These are phyloP conservation scores for Flaveria sonorensis DNA, from an alignment of 129 eudicot genomes.

Conservation along the genomic window DNA sequence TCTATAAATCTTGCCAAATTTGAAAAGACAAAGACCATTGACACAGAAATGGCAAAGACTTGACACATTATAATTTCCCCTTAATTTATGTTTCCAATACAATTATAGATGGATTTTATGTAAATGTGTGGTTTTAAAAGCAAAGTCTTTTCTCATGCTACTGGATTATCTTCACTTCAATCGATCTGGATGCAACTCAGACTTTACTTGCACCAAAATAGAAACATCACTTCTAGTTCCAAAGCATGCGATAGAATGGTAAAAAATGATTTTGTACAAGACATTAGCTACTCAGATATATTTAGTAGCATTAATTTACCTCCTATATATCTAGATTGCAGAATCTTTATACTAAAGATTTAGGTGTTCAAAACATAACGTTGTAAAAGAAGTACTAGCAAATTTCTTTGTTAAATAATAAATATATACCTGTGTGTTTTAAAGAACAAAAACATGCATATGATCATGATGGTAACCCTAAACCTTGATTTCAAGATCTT, in stretches of 20 bases:
- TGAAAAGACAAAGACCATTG: conserved; percentile 21
- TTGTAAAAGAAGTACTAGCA: neutral
- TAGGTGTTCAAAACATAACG: neutral
- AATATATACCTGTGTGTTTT: neutral
- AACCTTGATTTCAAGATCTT: neutral
- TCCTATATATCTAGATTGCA: neutral
- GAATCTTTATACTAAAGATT: neutral
- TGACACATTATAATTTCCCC: conserved; percentile 16
- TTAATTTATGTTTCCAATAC: conserved; percentile 32
- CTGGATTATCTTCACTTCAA: conserved; percentile 11
- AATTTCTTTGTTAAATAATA: neutral
- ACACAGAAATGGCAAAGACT: conserved; percentile 36
- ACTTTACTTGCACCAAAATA: conserved; percentile 36
- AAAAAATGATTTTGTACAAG: conserved; percentile 10
- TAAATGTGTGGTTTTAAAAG: conserved; percentile 28
- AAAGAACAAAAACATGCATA: neutral
- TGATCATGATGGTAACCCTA: neutral
- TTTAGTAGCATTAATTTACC: neutral
- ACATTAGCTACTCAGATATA: neutral
- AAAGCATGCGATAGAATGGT: conserved; percentile 22
- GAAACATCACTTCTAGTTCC: conserved; percentile 16
- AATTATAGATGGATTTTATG: conserved; percentile 15
- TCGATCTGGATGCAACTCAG: conserved; percentile 28
- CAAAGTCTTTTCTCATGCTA: conserved; percentile 36
- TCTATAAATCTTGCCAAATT: conserved; percentile 18